Percentiles rank a stretch among this genome's conserved stretches.
Conservation (phyloP, 768 basidiomycete species). For the Candolleomyces eurysporus region DNA sequence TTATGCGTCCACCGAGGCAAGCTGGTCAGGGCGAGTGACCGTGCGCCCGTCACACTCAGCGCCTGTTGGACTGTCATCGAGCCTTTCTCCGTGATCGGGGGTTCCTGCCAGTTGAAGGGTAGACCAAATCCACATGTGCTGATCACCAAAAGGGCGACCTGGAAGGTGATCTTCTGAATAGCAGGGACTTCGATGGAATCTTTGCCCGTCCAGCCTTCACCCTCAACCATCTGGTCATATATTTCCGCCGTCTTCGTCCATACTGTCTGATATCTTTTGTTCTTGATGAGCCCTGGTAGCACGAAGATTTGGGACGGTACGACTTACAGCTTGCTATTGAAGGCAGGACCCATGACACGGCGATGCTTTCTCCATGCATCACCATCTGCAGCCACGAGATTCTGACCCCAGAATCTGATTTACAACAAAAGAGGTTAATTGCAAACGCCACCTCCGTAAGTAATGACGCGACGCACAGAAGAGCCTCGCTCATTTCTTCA, state of each 20-base stretch:
- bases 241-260: constrained; percentile 37
- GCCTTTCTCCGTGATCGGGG: constrained; percentile 35
- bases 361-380: constrained; percentile 47
- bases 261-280: constrained; percentile 36
- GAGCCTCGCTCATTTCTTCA: constrained; percentile 22
- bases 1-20: constrained; percentile 37
- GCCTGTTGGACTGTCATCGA: constrained; percentile 38
- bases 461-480: constrained; percentile 25
- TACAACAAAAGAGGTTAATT: not conserved
- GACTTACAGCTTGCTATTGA: constrained; percentile 37
- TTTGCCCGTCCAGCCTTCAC: constrained; percentile 33
- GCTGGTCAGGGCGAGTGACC: constrained; percentile 20
- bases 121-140: constrained; percentile 49
- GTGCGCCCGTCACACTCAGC: constrained; percentile 31
- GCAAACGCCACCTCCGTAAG: not conserved
- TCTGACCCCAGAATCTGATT: constrained; percentile 43
- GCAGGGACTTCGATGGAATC: constrained; percentile 25
- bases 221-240: constrained; percentile 37
- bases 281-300: not conserved
- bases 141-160: constrained; percentile 43
- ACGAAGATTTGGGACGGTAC: not conserved
- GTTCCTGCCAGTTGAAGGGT: constrained; percentile 37
- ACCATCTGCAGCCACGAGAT: constrained; percentile 39
- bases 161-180: constrained; percentile 34
- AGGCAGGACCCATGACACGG: constrained; percentile 42